phyloP scores from a whole-genome alignment of 2,329 filamentous ascomycete species.

The Arachnopeziza araneosa region DNA sequence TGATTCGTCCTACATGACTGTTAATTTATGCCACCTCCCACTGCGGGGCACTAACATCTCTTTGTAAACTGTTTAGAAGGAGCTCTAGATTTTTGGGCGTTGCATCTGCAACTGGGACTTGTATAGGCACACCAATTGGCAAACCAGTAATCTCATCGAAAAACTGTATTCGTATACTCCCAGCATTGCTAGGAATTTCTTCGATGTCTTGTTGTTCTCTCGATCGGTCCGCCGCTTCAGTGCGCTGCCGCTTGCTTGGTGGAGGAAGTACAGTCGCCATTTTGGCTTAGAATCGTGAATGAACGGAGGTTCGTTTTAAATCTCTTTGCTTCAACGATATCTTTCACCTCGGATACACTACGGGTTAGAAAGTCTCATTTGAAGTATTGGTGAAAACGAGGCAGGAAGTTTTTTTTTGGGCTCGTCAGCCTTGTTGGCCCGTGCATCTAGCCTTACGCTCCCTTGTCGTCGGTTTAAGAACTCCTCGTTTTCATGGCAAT shows the following conservation, averaged over 20 bases:
- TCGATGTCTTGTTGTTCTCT: conserved; percentile 70
- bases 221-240: conserved; percentile 65
- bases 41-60: conserved; percentile 50
- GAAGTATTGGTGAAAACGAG: background rate
- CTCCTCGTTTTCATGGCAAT: background rate
- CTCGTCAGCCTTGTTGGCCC: conserved; percentile 24
- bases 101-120: conserved; percentile 77
- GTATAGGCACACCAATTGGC: conserved; percentile 55
- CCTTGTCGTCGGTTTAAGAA: background rate
- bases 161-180: conserved; percentile 82
- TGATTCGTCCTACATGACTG: conserved; percentile 42
- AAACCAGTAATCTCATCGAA: conserved; percentile 74
- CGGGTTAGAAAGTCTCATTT: background rate
- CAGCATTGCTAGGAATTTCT: conserved; percentile 60
- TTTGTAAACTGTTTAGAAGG: conserved; percentile 77
- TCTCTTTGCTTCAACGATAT: background rate
- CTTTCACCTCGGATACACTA: background rate
- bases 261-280: conserved; percentile 84
- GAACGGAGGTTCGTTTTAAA: background rate
- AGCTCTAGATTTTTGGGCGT: conserved; percentile 85
- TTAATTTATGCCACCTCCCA: background rate
- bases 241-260: conserved; percentile 80
- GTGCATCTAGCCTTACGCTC: conserved; percentile 1
- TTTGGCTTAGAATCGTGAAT: background rate
- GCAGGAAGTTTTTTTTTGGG: conserved; percentile 8